A percentile compares a stretch with the other conserved stretches of the same genome.
Conservation (phyloP, 2,329 filamentous ascomycete genomes). For the Pseudocercospora crystallina region DNA sequence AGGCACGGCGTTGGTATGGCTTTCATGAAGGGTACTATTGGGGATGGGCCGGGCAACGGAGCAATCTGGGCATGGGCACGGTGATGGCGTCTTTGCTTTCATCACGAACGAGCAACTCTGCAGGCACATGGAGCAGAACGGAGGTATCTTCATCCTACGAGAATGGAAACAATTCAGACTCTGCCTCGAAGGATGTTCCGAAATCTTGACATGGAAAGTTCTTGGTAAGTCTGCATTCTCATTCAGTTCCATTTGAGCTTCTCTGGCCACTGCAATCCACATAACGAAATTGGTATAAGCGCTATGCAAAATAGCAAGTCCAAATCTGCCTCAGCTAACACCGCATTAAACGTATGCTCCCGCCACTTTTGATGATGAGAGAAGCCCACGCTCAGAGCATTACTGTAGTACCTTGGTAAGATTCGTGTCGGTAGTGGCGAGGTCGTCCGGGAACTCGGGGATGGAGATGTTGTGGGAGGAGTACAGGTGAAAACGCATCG, state of each 20-base stretch:
- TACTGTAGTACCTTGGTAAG: too few relatives aligned
- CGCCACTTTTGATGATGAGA: slow-evolving; percentile 7
- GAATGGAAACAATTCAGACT: background rate
- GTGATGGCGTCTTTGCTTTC: too few relatives aligned
- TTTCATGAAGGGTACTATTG: background rate
- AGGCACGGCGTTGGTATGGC: background rate
- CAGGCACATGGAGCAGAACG: too few relatives aligned
- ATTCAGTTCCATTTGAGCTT: slow-evolving; percentile 7
- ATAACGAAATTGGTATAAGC: slow-evolving; percentile 29
- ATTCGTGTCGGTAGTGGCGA: too few relatives aligned
- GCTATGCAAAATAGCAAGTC: slow-evolving; percentile 26
- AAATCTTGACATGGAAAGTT: background rate
- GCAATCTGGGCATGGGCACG: background rate
- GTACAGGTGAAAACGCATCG: background rate
- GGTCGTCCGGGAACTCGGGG: too few relatives aligned
- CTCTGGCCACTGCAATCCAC: slow-evolving; percentile 16
- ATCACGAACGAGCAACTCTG: background rate
- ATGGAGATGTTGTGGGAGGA: slow-evolving; percentile 6
- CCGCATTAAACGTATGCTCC: slow-evolving; percentile 13
- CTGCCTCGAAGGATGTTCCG: background rate
- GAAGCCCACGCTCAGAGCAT: too few relatives aligned
- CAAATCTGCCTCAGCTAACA: slow-evolving; percentile 18
- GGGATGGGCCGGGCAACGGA: background rate
- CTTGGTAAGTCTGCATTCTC: slow-evolving; percentile 5
- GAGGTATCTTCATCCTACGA: too few relatives aligned